Conservation (phyloP, 768 basidiomycete species). For the Pleurotus sapidus region DNA sequence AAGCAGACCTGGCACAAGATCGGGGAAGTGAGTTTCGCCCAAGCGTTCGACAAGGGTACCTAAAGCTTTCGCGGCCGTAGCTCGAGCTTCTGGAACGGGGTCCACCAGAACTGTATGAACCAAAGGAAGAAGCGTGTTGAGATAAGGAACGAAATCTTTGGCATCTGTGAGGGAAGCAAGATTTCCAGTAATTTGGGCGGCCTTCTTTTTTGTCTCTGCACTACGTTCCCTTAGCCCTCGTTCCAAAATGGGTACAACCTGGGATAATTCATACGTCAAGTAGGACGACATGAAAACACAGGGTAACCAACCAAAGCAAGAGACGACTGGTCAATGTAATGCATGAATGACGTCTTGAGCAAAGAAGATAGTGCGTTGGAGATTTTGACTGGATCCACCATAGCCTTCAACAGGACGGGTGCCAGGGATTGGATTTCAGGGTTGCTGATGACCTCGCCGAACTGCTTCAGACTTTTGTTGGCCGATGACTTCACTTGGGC, state of each 20-base stretch:
- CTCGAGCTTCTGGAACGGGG: constrained; percentile 96
- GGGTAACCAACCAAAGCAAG: constrained; percentile 71
- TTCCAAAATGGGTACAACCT: constrained; percentile 95
- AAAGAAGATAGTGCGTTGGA: constrained; percentile 80
- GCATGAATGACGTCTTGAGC: constrained; percentile 93
- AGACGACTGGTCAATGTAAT: constrained; percentile 97
- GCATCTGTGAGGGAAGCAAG: constrained; percentile 86
- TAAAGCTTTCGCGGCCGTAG: constrained; percentile 94
- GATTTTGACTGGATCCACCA: constrained; percentile 94
- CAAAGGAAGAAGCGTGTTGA: constrained; percentile 84
- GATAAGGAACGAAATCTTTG: constrained; percentile 92
- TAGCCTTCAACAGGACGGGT: constrained; percentile 85
- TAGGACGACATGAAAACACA: neutral
- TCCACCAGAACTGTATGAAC: constrained; percentile 93
- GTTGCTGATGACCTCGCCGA: constrained; percentile 97
- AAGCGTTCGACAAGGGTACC: constrained; percentile 96
- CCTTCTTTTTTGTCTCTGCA: constrained; percentile 93
- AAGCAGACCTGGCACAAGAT: constrained; percentile 86
- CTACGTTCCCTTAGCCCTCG: constrained; percentile 89
- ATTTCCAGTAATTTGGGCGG: constrained; percentile 97
- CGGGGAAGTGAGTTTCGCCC: constrained; percentile 93
- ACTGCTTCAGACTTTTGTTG: constrained; percentile 94
- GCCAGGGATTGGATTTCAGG: constrained; percentile 94
- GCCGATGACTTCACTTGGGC: constrained; percentile 91
- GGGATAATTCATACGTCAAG: neutral